phyloP scores from a whole-genome alignment of 306 rosid species.

The Cyclanthera cordifolia region DNA sequence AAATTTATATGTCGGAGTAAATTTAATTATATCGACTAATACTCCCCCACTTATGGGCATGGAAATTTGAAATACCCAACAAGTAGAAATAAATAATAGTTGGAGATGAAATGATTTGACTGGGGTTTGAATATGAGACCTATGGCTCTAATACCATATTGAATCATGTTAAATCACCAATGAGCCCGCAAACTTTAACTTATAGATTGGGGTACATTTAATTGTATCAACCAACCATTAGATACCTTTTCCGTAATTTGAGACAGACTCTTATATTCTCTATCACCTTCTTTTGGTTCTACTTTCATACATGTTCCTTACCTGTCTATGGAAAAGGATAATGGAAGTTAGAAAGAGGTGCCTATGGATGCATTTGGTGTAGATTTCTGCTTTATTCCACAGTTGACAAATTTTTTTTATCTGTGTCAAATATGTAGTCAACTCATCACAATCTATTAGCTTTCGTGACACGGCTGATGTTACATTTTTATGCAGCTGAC shows the following conservation, averaged over 20 bases:
- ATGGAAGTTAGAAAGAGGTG: background rate
- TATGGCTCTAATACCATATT: too few species aligned
- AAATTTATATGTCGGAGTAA: too few species aligned
- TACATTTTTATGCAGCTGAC: constrained; percentile 57
- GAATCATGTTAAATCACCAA: too few species aligned
- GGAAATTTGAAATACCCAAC: too few species aligned
- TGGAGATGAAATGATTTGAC: too few species aligned
- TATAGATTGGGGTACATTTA: too few species aligned
- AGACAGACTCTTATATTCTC: background rate
- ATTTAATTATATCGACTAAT: too few species aligned
- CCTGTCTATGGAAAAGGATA: too few species aligned
- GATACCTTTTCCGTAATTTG: background rate
- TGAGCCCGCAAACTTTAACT: too few species aligned
- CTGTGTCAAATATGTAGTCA: background rate
- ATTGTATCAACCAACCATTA: background rate
- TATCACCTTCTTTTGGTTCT: background rate
- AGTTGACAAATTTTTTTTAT: background rate
- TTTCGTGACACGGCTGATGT: constrained; percentile 20
- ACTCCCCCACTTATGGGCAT: too few species aligned
- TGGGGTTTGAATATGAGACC: too few species aligned
- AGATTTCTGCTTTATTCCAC: background rate
- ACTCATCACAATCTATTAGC: background rate
- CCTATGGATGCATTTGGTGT: background rate
- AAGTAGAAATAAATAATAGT: too few species aligned
- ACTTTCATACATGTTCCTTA: background rate